Evolutionary conservation across 148 eudicot species (phyloP).

Genomic region (Amaranthus palmeri): DNA sequence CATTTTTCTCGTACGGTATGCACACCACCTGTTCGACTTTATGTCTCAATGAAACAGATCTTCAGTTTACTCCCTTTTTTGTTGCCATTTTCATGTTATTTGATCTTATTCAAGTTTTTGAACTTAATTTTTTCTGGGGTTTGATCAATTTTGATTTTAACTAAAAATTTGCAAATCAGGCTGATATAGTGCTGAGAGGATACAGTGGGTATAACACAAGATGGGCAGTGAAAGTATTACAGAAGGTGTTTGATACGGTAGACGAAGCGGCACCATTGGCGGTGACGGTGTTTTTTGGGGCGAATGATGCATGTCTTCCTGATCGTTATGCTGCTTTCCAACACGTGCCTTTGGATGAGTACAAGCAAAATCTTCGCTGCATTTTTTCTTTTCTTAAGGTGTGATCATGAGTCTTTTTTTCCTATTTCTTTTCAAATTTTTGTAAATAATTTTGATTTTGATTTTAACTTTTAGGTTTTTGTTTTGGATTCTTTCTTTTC

Average conservation of each 20-base stretch:
- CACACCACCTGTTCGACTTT: slow-evolving; percentile 21
- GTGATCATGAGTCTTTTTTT: neutral
- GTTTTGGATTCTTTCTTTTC: too few species aligned
- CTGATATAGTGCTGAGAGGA: slow-evolving; percentile 75
- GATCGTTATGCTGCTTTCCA: slow-evolving; percentile 58
- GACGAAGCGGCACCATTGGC: slow-evolving; percentile 40
- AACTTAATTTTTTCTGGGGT: neutral
- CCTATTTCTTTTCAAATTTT: too few species aligned
- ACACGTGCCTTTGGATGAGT: slow-evolving; percentile 86
- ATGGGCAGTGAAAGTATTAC: slow-evolving; percentile 66
- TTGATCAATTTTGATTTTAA: neutral
- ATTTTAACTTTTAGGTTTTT: too few species aligned
- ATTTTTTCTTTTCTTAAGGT: slow-evolving; percentile 67
- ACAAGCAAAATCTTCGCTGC: slow-evolving; percentile 47
- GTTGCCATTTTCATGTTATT: neutral
- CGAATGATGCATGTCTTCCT: slow-evolving; percentile 70
- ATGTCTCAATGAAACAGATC: slow-evolving; percentile 5
- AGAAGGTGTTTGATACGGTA: slow-evolving; percentile 41
- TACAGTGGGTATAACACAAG: slow-evolving; percentile 91
- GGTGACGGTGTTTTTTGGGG: slow-evolving; percentile 80
- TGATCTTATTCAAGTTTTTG: neutral
- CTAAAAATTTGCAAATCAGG: slow-evolving; percentile 27
- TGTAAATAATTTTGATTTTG: too few species aligned
- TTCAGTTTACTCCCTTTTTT: neutral
- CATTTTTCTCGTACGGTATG: slow-evolving; percentile 75